Evolutionary conservation across 1,284 basidiomycete species (phyloP).

Genomic region (Entoloma clypeatum): DNA sequence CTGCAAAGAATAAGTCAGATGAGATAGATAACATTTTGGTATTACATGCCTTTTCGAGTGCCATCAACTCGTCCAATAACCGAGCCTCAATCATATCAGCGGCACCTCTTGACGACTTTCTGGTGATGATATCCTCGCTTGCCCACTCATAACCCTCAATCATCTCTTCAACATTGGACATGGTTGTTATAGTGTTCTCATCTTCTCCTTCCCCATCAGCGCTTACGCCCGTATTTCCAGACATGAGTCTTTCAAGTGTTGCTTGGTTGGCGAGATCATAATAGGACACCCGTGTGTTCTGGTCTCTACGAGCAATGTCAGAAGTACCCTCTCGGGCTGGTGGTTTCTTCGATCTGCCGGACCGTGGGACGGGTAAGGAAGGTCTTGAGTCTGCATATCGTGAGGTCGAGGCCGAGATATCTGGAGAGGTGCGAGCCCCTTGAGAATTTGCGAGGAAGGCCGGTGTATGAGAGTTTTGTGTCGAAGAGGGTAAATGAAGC

Average conservation of each 20-base stretch:
- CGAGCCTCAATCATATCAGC: slow-evolving; percentile 87
- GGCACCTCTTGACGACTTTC: slow-evolving; percentile 62
- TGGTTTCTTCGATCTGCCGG: slow-evolving; percentile 5
- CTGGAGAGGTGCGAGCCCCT: neutral
- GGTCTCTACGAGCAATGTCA: slow-evolving; percentile 42
- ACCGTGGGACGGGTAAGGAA: slow-evolving; percentile 9
- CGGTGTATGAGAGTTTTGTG: slow-evolving; percentile 2
- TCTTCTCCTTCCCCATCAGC: slow-evolving; percentile 61
- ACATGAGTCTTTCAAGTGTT: slow-evolving; percentile 69
- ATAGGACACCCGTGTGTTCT: slow-evolving; percentile 71
- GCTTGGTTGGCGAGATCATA: slow-evolving; percentile 76
- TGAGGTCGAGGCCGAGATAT: slow-evolving; percentile 4
- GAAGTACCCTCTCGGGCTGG: slow-evolving; percentile 3
- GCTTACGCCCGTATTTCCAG: slow-evolving; percentile 39
- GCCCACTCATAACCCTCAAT: slow-evolving; percentile 98
- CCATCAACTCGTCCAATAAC: slow-evolving; percentile 82
- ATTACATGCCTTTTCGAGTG: slow-evolving; percentile 76
- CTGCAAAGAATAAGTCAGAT: slow-evolving; percentile 37
- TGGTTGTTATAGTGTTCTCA: slow-evolving; percentile 73
- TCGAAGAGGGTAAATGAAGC: too few species aligned
- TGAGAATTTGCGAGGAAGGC: slow-evolving; percentile 3
- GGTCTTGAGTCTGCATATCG: slow-evolving; percentile 10
- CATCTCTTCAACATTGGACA: slow-evolving; percentile 96
- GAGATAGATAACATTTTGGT: neutral
- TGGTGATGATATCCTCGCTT: slow-evolving; percentile 62